Base-by-base conservation (phyloP, 768 basidiomycete genomes). In the Nidula microcarpa region DNA sequence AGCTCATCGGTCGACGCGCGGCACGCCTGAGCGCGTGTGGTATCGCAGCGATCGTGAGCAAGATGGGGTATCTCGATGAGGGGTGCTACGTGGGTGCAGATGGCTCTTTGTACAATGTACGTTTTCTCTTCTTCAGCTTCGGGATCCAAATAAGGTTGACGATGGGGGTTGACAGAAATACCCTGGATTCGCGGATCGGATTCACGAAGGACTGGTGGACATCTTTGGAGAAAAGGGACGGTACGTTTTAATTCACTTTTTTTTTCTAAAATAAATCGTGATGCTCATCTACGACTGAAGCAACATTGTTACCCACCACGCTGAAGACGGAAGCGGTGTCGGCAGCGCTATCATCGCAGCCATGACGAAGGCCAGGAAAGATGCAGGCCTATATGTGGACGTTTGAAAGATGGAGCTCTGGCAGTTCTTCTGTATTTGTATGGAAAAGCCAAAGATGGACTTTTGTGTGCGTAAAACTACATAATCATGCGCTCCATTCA, bases 211-310 rank as follows among this genome's bases (percentile, higher is more conserved):
- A 11, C 71, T 99, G 54, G 79, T 87, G 41, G 97, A 98, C 65
- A 87, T 99, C 55, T 97, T 98, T 65, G 97, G 97, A 10, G 94
- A 97, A 59, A 93, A 92, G 76, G 97, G 94, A 64, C 81, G 85
- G 90, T 91, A 59, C 61, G 89, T 75, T 5, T 14, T 37, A 34
- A 53, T 47, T 36, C 18, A 11, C n/a, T 51, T 3, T 23, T 33
- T n/a, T n/a, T 48, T 43, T 9, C 30, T 49, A 44, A 44, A 14
- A 36, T 39, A 18, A 33, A 34, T 5, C 57, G 23, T 30, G 23
- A 30, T 30, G 23, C 23, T 30, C 23, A 30, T 30, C 23, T 30
- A 30, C 23, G 23, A 30, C 23, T 30, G 23, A 30, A 86, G 80
- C 60, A 87, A 85, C 57, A 88, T 93, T 59, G 64, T 82, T 11